phyloP scores from a whole-genome alignment of 371 early-diverging fungal species.

The Zopfochytrium polystomum region DNA sequence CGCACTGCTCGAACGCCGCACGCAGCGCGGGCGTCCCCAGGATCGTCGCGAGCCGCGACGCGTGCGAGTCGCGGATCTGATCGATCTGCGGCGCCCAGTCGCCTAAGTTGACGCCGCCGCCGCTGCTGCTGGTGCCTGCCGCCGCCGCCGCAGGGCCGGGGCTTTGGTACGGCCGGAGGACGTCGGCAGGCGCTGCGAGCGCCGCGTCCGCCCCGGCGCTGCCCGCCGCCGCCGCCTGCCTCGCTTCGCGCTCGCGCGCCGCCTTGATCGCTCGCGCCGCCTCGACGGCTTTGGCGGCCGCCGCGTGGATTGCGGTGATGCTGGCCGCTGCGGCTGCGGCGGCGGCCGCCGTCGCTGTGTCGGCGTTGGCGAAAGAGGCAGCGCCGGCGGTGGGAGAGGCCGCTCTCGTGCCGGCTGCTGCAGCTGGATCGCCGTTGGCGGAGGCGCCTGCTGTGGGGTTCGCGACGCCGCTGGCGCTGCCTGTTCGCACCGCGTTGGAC shows the following conservation, averaged over 20 bases:
- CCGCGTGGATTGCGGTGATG: too few species aligned
- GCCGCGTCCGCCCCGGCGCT: conserved; percentile 1
- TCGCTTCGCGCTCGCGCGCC: too few species aligned
- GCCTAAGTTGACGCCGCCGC: too few species aligned
- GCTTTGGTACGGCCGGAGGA: conserved; percentile 13
- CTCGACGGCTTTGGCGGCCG: too few species aligned
- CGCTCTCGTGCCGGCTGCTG: background rate
- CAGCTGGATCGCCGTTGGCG: background rate
- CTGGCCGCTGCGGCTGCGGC: too few species aligned
- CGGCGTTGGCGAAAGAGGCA: background rate
- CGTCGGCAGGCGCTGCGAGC: conserved; percentile 7
- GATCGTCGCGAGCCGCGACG: conserved; percentile 58
- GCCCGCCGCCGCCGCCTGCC: too few species aligned
- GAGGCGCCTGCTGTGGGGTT: background rate
- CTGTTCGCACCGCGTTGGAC: conserved; percentile 3
- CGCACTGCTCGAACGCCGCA: conserved; percentile 62
- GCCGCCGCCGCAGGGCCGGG: conserved; percentile 6
- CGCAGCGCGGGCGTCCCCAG: conserved; percentile 57
- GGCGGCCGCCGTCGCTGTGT: conserved; percentile 7
- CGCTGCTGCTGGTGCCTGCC: conserved; percentile 34
- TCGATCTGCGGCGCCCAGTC: too few species aligned
- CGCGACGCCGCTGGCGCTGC: background rate
- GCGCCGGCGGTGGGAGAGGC: background rate
- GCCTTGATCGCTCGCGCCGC: too few species aligned
- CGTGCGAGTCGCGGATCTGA: conserved; percentile 61